Evolutionary conservation across 2,329 filamentous ascomycete species (phyloP).

Genomic region (Botryosphaeria dothidea): DNA sequence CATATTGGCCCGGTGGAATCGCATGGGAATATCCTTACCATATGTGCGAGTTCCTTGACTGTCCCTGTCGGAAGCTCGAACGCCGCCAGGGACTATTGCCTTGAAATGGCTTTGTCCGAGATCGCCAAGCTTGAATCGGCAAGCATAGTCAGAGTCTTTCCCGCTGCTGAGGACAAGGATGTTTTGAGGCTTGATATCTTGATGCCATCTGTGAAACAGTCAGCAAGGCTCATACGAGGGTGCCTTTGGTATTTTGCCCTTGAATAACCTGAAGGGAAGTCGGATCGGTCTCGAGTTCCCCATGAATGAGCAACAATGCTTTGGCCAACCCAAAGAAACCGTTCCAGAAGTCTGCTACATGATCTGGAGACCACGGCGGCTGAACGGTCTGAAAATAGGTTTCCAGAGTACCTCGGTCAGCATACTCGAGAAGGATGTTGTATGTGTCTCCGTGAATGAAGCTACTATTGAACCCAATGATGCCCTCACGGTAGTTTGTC

Average conservation of each 20-base stretch:
- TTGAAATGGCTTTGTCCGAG: slow-evolving; percentile 36
- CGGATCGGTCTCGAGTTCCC: no score
- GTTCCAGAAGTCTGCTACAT: slow-evolving; percentile 36
- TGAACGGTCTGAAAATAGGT: slow-evolving; percentile 27
- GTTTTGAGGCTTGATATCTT: slow-evolving; percentile 48
- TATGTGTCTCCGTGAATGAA: slow-evolving; percentile 25
- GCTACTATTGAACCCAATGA: slow-evolving; percentile 25
- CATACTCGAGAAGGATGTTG: slow-evolving; percentile 40
- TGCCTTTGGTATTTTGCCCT: no score
- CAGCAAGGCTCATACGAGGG: not conserved
- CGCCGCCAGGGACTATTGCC: not conserved
- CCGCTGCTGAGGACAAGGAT: slow-evolving; percentile 35
- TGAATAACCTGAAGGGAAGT: not conserved
- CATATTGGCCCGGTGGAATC: not conserved
- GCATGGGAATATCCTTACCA: slow-evolving; percentile 28
- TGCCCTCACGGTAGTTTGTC: not conserved
- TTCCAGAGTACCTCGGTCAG: slow-evolving; percentile 33
- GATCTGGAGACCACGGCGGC: slow-evolving; percentile 27
- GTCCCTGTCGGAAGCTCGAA: slow-evolving; percentile 21
- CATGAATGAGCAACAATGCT: no score
- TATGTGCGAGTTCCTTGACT: slow-evolving; percentile 38
- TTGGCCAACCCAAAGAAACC: slow-evolving; percentile 24
- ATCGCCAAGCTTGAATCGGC: slow-evolving; percentile 42
- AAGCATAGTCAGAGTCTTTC: slow-evolving; percentile 4
- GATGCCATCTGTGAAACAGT: slow-evolving; percentile 36